Evolutionary conservation across 306 rosid species (phyloP).

Genomic region (Styphnolobium japonicum): DNA sequence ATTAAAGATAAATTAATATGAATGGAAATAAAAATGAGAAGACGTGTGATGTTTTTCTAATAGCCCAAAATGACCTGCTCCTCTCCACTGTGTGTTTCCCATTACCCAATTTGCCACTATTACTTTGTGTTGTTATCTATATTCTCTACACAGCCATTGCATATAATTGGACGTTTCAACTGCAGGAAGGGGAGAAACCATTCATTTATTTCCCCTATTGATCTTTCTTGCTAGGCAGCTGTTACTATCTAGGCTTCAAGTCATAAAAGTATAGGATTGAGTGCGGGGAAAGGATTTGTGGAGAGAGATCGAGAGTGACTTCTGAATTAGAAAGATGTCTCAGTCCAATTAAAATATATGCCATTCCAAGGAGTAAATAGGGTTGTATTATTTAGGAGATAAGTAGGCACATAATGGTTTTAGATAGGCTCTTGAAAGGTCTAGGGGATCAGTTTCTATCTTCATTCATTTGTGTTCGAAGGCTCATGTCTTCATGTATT

Average conservation of each 20-base stretch:
- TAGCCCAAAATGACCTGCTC: neutral
- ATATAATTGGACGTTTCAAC: neutral
- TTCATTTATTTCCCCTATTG: neutral
- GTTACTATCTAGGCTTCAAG: neutral
- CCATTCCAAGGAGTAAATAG: neutral
- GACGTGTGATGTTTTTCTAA: neutral
- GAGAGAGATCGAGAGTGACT: neutral
- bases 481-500: neutral
- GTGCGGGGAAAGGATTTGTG: neutral
- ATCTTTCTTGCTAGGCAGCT: neutral
- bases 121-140: neutral
- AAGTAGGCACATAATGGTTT: neutral
- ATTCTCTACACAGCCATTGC: neutral
- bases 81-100: conserved; percentile 14
- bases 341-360: neutral
- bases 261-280: neutral
- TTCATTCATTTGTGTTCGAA: neutral
- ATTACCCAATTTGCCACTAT: neutral
- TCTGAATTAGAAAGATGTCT: neutral
- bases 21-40: neutral
- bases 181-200: neutral
- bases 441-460: neutral
- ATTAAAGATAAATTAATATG: neutral
- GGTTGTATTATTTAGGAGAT: neutral
- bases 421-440: neutral